Base-by-base conservation (phyloP, 2,329 filamentous ascomycete species). In the Ceratocystis cubensis region DNA sequence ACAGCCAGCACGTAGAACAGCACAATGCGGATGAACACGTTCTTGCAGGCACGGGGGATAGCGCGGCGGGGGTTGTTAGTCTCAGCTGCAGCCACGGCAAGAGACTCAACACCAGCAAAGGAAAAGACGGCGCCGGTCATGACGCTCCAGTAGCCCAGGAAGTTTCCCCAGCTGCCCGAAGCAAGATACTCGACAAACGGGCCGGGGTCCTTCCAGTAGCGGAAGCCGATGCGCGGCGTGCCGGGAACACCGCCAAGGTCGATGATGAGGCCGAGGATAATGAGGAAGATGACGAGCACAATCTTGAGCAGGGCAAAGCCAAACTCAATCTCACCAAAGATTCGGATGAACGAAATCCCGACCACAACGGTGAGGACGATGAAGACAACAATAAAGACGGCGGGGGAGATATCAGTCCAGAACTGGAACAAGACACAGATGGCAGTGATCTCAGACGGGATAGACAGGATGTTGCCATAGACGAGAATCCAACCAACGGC, bases 141-240 rank as follows among this genome's bases (percentile, higher is more conserved):
- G 61, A 85, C 81, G 46, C 84, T 82, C 65, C 82, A 81, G 71
- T 88, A 84, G 6, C 88, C 87, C 3, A 89, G 78, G 71, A 90
- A 89, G 15, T 79, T 77, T 15, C 86, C 87, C 76, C 79, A 83
- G 37, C 81, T 76, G 0, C 83, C 80, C 0, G 75, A 76, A 2
- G 79, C 78, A n/a, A 88, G 81, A 71, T 86, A 83, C 70, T 86
- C 82, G 44, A 86, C 84, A 70, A 88, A 87, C 0, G 86, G 84
- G 1, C 85, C 87, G 0, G 88, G 87, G 41, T 84, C 74, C 65
- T 78, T 81, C 88, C 88, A 91, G 74, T 88, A 89, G 48, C 78
- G 75, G 73, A 89, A 89, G 1, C 87, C 87, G 64, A 85, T 79
- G 3, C 81, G 77, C 22, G 81, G 78, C 0, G 80, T 80, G 3